Evolutionary conservation across 805 yeast species (phyloP).

Genomic region (Lipomyces yamanashiensis): DNA sequence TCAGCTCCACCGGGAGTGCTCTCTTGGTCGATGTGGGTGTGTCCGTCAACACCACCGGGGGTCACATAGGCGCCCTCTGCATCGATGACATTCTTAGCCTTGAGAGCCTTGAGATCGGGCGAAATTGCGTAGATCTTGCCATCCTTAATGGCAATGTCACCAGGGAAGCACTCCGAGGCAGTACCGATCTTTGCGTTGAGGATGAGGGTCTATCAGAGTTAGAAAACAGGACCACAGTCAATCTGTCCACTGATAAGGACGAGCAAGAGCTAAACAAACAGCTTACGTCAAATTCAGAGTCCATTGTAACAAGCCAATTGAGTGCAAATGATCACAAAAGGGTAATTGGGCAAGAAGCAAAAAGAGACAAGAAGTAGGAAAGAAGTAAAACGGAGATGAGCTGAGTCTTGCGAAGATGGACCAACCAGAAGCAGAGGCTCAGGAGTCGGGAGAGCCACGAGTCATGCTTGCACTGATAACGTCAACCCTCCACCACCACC

Average conservation of each 20-base stretch:
- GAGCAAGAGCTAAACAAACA: background rate
- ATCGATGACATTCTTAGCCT: constrained; percentile 46
- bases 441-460: constrained; percentile 1
- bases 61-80: constrained; percentile 56
- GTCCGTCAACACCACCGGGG: constrained; percentile 60
- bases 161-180: constrained; percentile 43
- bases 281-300: constrained; percentile 15
- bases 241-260: background rate
- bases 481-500: background rate
- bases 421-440: background rate
- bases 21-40: constrained; percentile 55
- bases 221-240: background rate
- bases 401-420: background rate
- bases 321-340: background rate
- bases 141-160: constrained; percentile 48
- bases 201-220: constrained; percentile 30
- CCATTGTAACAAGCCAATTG: constrained; percentile 5
- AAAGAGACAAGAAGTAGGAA: background rate
- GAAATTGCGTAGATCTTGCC: constrained; percentile 50
- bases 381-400: background rate
- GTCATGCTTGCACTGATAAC: background rate
- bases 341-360: background rate
- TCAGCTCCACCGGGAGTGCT: constrained; percentile 44
- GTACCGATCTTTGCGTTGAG: constrained; percentile 41
- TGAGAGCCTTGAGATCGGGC: constrained; percentile 33